phyloP scores from a whole-genome alignment of 495 filamentous ascomycete species.

The Rhizodiscina lignyota region DNA sequence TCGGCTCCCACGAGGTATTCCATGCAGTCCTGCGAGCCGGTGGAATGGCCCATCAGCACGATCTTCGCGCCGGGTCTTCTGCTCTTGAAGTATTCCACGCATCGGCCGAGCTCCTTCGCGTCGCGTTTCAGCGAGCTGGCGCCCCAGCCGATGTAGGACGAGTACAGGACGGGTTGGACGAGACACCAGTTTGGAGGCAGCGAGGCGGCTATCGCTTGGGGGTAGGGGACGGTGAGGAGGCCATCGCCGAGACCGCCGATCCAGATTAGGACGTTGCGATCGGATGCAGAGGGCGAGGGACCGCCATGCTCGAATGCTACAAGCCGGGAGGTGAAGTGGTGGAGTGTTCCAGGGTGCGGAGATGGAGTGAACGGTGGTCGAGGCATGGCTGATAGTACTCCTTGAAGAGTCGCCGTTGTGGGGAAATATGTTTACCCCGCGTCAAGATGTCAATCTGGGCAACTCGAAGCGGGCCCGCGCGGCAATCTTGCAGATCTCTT shows the following conservation, averaged over 20 bases:
- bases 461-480: too few relatives aligned
- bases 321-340: conserved; percentile 40
- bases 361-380: conserved; percentile 2
- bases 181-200: conserved; percentile 48
- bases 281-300: conserved; percentile 6
- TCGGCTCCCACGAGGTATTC: conserved; percentile 38
- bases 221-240: conserved; percentile 49
- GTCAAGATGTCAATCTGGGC: too few relatives aligned
- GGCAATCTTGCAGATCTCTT: too few relatives aligned
- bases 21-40: conserved; percentile 76
- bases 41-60: conserved; percentile 79
- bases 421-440: too few relatives aligned
- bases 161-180: conserved; percentile 41
- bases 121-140: conserved; percentile 50
- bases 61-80: conserved; percentile 33
- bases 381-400: too few relatives aligned
- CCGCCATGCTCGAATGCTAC: conserved; percentile 39
- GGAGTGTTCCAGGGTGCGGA: conserved; percentile 33
- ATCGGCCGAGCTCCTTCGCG: conserved; percentile 50
- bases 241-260: conserved; percentile 74
- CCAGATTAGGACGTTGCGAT: conserved; percentile 59
- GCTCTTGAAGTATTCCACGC: conserved; percentile 53
- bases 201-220: conserved; percentile 31
- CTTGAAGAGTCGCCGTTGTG: too few relatives aligned
- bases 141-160: conserved; percentile 61